Evolutionary conservation across 352 stramenopile genomes (phyloP), one percentile per base, ranked within the genome.

Genomic region (Phytophthora palmivora): DNA sequence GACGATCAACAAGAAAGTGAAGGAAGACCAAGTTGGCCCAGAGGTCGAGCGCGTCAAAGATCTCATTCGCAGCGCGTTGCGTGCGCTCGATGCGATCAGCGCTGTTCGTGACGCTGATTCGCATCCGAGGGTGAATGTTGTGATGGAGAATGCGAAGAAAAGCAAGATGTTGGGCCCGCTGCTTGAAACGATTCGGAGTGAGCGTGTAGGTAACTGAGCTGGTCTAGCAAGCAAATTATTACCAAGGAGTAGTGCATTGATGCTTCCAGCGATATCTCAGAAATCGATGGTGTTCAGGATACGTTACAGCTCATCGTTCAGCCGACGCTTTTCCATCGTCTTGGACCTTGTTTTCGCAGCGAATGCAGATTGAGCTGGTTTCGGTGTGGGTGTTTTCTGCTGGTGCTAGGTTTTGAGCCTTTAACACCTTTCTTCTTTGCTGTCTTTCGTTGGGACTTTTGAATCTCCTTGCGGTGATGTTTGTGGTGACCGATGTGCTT

Each of bases 41-140:
- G 96, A 99, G 63, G 84, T 98, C 16, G 97, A 99, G 57, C 90
- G 96, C 45, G 84, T 95, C 4, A 98, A 98, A 51, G 97, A 99
- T 64, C 89, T 98, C 58, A 98, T 99, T 48, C 97, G 97, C 58
- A 98, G 92, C 51, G 96, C 86, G 16, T 71, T 99, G 64, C 90
- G 94, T 67, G 89, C 88, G 0, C 74, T 97, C 11, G 82, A 96
- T 49, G 84, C 83, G 11, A 79, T 93, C 57, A 88, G 79, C 46
- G 48, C 67, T 56, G 83, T 95, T 39, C 79, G 80, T 48, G 88
- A 95, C 59, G 67, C 79, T 15, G 81, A 94, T 9, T 81, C 79
- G 7, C 82, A 96, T 63, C 78, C 85, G 12, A 93, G 88, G 52
- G 81, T 95, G 43, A 70, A 78, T 33, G 50, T 59, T 21, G 76